phyloP scores from a whole-genome alignment of 2,329 filamentous ascomycete species.

The Elsinoe ampelina region DNA sequence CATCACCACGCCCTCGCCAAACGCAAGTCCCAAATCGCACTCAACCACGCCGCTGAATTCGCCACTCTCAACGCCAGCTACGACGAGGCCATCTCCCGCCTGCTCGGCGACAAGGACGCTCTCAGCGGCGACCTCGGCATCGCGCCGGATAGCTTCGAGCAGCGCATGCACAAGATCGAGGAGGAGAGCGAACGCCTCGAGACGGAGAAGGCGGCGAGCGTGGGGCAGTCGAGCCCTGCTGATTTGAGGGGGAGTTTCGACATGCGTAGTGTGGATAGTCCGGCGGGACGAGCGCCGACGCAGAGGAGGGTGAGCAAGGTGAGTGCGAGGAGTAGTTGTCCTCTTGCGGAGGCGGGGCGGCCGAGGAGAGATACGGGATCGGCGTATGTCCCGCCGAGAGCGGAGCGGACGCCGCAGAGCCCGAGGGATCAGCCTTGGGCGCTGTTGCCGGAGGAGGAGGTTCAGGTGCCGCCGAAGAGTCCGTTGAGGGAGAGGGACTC shows the following conservation, averaged over 20 bases:
- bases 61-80: conserved; percentile 27
- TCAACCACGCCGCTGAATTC: conserved; percentile 28
- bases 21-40: conserved; percentile 28
- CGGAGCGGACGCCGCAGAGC: background rate
- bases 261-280: background rate
- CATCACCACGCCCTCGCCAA: conserved; percentile 26
- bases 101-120: conserved; percentile 23
- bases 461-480: background rate
- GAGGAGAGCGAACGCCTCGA: conserved; percentile 21
- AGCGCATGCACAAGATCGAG: conserved; percentile 23
- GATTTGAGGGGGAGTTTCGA: background rate
- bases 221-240: conserved; percentile 1
- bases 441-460: background rate
- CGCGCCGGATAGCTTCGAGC: conserved; percentile 26
- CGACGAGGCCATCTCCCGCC: conserved; percentile 24
- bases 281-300: background rate
- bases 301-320: background rate
- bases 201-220: conserved; percentile 19
- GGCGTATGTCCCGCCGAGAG: background rate
- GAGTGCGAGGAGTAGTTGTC: background rate
- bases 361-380: background rate
- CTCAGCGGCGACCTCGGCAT: conserved; percentile 27
- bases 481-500: conserved; percentile 2
- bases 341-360: background rate
- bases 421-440: background rate